Evolutionary conservation across 2,329 filamentous ascomycete species (phyloP), one percentile per base, ranked within the genome.

Genomic region (Aspergillus chevalieri): DNA sequence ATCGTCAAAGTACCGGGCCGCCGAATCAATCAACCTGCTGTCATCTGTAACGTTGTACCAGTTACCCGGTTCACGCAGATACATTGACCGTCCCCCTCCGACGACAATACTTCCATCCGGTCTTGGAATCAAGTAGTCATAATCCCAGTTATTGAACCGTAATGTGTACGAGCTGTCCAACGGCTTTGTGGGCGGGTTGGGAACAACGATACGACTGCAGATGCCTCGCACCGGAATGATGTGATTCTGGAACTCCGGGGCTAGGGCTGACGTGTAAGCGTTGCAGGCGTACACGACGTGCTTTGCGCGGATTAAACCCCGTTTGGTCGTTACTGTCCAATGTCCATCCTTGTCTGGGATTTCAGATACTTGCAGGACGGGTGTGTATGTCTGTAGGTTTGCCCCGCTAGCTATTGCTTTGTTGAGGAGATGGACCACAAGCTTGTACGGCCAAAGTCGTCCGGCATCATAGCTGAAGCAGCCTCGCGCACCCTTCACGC

Each of bases 281-380:
- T 95, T 95, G 1, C 86, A 92, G 4, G 88, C 86, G 14, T 95
- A 78, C 15, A 95, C 76, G 17, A 95, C 80, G 30, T 80, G 77
- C 10, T 73, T 70, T 1, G 89, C 76, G 0, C 65, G 65, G 48
- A 94, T 77, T 39, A 69, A 73, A n/a, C 89, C 90, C 19, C 89
- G 81, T 0, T 76, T 30, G 0, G 89, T 94, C 43, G 82, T 73
- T 0, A 89, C 71, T 0, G 76, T 74, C 82, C 86, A 91, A 3
- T 63, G 62, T 8, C 60, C 55, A 26, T 56, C 42, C 1, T 47
- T 15, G 39, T 58, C 57, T 9, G 57, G 48, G 0, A 54, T 52
- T 14, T 59, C 50, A 2, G 62, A 61, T 24, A 73, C 58, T 4
- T 50, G 50, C 6, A 53, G 54, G 2, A 72, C 78, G 1, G 74